phyloP scores from a whole-genome alignment of 2,329 filamentous ascomycete genomes.

The Xylariales sp. region DNA sequence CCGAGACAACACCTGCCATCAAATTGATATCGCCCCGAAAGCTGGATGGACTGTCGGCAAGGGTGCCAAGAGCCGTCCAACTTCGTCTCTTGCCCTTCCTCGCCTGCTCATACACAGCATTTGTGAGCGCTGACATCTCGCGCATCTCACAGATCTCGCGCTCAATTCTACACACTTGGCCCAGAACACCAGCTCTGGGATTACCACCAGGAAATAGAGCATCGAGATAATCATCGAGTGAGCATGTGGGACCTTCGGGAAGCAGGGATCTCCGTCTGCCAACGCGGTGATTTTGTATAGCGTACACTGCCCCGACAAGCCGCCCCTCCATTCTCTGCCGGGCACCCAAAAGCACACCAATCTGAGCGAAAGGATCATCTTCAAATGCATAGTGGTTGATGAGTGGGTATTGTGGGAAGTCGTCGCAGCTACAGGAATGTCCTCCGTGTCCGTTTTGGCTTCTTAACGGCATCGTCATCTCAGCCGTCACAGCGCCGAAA shows the following conservation, averaged over 20 bases:
- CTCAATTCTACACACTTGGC: conserved; percentile 32
- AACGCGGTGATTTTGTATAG: conserved; percentile 21
- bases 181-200: conserved; percentile 22
- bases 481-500: conserved; percentile 34
- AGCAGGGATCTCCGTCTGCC: conserved; percentile 13
- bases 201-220: conserved; percentile 29
- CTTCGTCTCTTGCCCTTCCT: conserved; percentile 30
- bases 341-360: conserved; percentile 32
- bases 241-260: conserved; percentile 15
- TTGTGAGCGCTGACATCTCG: conserved; percentile 34
- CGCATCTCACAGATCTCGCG: conserved; percentile 37
- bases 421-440: conserved; percentile 3
- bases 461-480: conserved; percentile 32
- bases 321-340: conserved; percentile 30
- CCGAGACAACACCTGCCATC: conserved; percentile 26
- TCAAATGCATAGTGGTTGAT: conserved; percentile 18
- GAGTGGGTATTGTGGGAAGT: conserved; percentile 11
- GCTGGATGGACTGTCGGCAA: conserved; percentile 18
- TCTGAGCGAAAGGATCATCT: conserved; percentile 33
- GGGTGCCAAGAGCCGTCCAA: conserved; percentile 35
- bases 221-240: conserved; percentile 31
- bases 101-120: conserved; percentile 20
- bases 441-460: conserved; percentile 6
- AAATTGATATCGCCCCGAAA: conserved; percentile 23
- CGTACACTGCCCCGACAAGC: conserved; percentile 35